These are phyloP conservation scores for Leccinum pallidistipes DNA, from an alignment of 1,284 basidiomycete genomes.

Conservation along the genomic window DNA sequence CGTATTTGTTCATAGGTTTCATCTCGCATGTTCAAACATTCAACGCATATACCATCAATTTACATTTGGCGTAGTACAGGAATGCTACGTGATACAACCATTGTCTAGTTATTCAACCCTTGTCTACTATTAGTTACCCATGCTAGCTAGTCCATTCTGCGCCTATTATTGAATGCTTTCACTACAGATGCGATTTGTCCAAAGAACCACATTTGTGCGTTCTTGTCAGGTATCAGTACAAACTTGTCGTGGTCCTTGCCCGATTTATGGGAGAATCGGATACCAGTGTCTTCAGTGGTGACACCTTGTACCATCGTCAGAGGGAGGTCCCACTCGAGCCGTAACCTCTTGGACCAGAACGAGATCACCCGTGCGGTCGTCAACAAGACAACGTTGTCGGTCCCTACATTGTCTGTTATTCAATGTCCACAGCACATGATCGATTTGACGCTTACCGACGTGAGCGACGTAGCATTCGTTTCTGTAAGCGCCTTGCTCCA, in stretches of 20 bases:
- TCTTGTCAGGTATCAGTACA: slow-evolving; percentile 73
- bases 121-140: slow-evolving; percentile 17
- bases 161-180: slow-evolving; percentile 68
- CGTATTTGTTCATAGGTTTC: slow-evolving; percentile 26
- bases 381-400: slow-evolving; percentile 83
- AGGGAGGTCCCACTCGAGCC: slow-evolving; percentile 91
- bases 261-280: slow-evolving; percentile 79
- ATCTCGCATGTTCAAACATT: slow-evolving; percentile 24
- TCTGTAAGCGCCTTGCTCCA: slow-evolving; percentile 85
- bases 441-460: slow-evolving; percentile 55
- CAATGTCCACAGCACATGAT: slow-evolving; percentile 11
- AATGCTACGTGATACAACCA: slow-evolving; percentile 24
- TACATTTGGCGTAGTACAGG: slow-evolving; percentile 20
- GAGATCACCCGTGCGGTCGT: slow-evolving; percentile 80
- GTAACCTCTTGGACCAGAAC: slow-evolving; percentile 84
- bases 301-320: slow-evolving; percentile 88
- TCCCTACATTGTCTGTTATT: slow-evolving; percentile 67
- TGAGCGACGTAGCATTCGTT: slow-evolving; percentile 91
- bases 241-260: slow-evolving; percentile 74
- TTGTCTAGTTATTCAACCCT: slow-evolving; percentile 12
- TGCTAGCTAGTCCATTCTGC: slow-evolving; percentile 59
- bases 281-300: slow-evolving; percentile 86
- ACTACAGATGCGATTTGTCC: slow-evolving; percentile 70
- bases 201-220: slow-evolving; percentile 78
- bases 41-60: slow-evolving; percentile 28